phyloP scores from a whole-genome alignment of 768 basidiomycete genomes.

The Termitomyces titanicus region DNA sequence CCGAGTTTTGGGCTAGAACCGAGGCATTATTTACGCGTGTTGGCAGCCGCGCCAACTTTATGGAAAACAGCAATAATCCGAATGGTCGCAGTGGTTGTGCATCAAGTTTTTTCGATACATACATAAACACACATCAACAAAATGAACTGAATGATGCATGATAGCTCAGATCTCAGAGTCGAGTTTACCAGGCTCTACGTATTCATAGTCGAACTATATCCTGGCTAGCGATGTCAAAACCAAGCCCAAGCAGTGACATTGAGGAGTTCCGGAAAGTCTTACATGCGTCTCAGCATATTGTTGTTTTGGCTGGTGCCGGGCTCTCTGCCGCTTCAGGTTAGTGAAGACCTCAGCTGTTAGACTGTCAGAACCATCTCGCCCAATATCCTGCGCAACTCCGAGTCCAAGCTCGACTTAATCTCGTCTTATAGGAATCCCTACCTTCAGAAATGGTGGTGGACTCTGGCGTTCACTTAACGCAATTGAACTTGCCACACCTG shows the following conservation, averaged over 20 bases:
- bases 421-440: slow-evolving; percentile 33
- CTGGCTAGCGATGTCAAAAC: neutral
- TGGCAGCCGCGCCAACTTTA: too few relatives aligned
- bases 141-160: too few relatives aligned
- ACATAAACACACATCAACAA: too few relatives aligned
- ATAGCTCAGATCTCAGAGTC: too few relatives aligned
- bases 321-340: slow-evolving; percentile 23
- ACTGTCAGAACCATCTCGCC: neutral
- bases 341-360: slow-evolving; percentile 12
- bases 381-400: neutral
- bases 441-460: slow-evolving; percentile 49
- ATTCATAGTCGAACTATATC: neutral
- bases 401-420: neutral
- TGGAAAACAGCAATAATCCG: too few relatives aligned
- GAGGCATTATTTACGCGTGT: too few relatives aligned
- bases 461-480: slow-evolving; percentile 50
- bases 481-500: slow-evolving; percentile 47
- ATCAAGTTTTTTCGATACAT: too few relatives aligned
- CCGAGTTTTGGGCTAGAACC: too few relatives aligned
- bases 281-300: slow-evolving; percentile 15
- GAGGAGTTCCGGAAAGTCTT: slow-evolving; percentile 5
- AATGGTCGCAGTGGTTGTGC: too few relatives aligned
- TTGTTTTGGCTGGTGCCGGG: slow-evolving; percentile 21
- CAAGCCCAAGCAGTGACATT: slow-evolving; percentile 1
- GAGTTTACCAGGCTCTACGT: too few relatives aligned